Evolutionary conservation across 129 eudicot species (phyloP), one percentile per base, ranked within the genome.

Genomic region (Erigeron canadensis): DNA sequence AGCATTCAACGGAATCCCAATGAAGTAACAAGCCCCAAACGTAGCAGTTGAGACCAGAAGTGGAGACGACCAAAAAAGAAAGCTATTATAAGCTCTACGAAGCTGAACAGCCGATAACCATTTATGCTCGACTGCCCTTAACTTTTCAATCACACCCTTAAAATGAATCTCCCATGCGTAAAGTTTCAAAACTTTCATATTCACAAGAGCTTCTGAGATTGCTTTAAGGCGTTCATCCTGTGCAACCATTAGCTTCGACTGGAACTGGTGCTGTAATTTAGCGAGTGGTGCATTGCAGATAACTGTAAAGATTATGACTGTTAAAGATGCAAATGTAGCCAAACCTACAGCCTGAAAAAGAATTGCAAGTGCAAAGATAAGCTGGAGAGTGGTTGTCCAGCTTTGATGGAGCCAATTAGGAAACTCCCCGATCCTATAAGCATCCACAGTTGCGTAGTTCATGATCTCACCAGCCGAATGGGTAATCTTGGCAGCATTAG

Each of bases 131-230:
- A 78, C 77, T 6, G 48, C 58, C 80, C 99, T 86, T 74, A 94
- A 63, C 17, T 82, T 84, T 41, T 94, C 89, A 2, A 94, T 84
- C 40, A 80, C 91, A 58, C 88, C 78, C 76, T 83, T 90, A 82
- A 94, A 94, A 83, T 87, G 97, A 23, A 78, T 84, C 67, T 94
- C 99, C 99, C 99, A 89, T 8, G 99, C 99, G 45, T 94, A 94
- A 42, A 94, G 80, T 65, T 89, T 94, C 66, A 89, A 68, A 67
- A 94, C 95, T 82, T 94, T 94, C 98, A 94, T 94, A 63, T 86
- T 94, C 74, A 94, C 89, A 39, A 94, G 93, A 61, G 98, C 95
- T 79, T 89, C 98, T 1, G 87, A 75, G 74, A 80, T 78, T 12
- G 96, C 90, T 74, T 89, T 94, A 54, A 94, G 82, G 75, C 98